phyloP scores from a whole-genome alignment of 208 protist genomes.

The Naegleria fowleri region DNA sequence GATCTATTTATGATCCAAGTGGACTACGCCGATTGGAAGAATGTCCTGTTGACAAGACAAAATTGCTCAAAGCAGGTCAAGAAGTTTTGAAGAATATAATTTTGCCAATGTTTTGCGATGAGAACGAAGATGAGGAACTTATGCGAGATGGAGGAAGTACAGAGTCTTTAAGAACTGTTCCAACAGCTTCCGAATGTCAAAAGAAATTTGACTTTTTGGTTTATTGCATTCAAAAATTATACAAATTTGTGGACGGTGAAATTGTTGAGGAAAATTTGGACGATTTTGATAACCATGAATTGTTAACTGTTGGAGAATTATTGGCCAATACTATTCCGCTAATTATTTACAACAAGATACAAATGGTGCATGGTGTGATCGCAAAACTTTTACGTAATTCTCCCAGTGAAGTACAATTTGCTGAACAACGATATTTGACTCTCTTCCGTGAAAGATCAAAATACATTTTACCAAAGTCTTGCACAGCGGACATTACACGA shows the following conservation, averaged over 20 bases:
- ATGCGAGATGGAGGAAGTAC: too few species aligned
- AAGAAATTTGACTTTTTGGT: constrained; percentile 95
- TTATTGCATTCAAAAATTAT: constrained; percentile 89
- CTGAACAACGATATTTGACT: background rate
- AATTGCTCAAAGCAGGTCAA: background rate
- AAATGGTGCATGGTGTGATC: constrained; percentile 39
- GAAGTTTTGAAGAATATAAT: constrained; percentile 75
- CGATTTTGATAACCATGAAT: constrained; percentile 85
- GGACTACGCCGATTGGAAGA: background rate
- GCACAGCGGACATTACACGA: constrained; percentile 52
- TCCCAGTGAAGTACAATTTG: background rate
- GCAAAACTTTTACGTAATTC: constrained; percentile 39
- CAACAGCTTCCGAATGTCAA: constrained; percentile 53
- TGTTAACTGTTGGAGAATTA: constrained; percentile 41
- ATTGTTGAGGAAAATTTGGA: constrained; percentile 88
- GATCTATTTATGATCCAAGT: constrained; percentile 26
- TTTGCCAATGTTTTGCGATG: constrained; percentile 71
- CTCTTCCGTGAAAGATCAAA: background rate
- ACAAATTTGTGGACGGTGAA: constrained; percentile 73
- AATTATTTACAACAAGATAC: background rate
- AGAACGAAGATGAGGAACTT: constrained; percentile 45
- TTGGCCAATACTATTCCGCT: background rate
- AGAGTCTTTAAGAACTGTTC: constrained; percentile 55
- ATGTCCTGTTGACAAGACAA: background rate
- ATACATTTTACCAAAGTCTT: constrained; percentile 70